Evolutionary conservation across 495 filamentous ascomycete species (phyloP), one percentile per base, ranked within the genome.

Genomic region (Aspergillus kassunensis): DNA sequence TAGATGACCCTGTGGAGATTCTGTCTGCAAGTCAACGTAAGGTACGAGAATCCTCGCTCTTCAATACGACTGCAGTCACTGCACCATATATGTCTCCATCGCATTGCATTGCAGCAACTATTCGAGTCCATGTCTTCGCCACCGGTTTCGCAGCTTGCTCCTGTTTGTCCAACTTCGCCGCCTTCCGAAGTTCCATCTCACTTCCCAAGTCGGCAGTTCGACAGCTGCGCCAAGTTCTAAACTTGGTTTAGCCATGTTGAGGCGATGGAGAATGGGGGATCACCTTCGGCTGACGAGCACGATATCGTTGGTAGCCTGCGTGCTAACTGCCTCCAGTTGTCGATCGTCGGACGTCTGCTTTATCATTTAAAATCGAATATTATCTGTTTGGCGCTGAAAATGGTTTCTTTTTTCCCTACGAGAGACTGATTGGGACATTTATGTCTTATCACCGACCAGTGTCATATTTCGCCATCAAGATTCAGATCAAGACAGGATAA

Each of bases 141-240:
- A 44, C 30, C 41, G 31, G 16, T 27, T 43, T 44, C 39, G 29
- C 18, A 25, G 36, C 23, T 33, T 41, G 13, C 13, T 34, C 44
- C 29, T 49, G 43, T 29, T 47, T n/a, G n/a, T n/a, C n/a, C n/a
- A n/a, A n/a, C n/a, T n/a, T n/a, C 34, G 45, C 44, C 43, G 56
- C 19, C 37, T 45, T 29, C 45, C 34, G 40, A 20, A 40, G 30
- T 12, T 49, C 29, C 27, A 36, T 37, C 29, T 40, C 37, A 9
- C 23, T 44, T 40, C 44, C 53, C 39, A 53, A 59, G 42, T n/a
- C 48, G 49, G 50, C 52, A 58, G 39, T 39, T 53, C 59, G 41
- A 44, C 23, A 47, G 27, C 40, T 58, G 55, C 41, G 59, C 59
- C 55, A 61, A 61, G 55, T 11, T 15, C 34, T 44, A n/a, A 45